Conservation (phyloP, 208 protist genomes). For the Trypanosoma avium region DNA sequence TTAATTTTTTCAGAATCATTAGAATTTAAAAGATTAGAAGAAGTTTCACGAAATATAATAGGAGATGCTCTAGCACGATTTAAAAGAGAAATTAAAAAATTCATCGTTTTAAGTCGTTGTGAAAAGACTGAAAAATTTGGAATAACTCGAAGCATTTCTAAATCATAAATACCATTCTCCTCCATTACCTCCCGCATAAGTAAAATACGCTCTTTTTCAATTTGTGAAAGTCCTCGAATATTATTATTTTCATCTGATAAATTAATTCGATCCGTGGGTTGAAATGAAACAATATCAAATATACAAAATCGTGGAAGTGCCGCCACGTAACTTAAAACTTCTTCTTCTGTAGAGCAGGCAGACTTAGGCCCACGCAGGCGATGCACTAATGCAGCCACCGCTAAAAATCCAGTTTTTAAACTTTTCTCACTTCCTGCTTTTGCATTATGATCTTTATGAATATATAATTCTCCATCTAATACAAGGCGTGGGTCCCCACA, state of each 20-base stretch:
- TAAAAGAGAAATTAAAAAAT: constrained; percentile 69
- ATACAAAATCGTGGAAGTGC: constrained; percentile 68
- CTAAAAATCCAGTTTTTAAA: constrained; percentile 73
- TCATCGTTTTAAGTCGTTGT: constrained; percentile 70
- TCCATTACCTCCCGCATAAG: constrained; percentile 31
- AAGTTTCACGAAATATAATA: constrained; percentile 36
- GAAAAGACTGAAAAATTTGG: constrained; percentile 85
- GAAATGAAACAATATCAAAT: constrained; percentile 83
- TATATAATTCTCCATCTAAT: constrained; percentile 87
- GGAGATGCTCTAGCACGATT: constrained; percentile 37
- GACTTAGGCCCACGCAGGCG: constrained; percentile 55
- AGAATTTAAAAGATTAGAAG: not conserved
- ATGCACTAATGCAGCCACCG: constrained; percentile 70
- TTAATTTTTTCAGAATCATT: not conserved
- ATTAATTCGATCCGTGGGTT: constrained; percentile 16
- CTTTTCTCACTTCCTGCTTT: not conserved
- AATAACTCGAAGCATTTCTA: constrained; percentile 66
- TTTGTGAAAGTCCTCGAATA: constrained; percentile 21
- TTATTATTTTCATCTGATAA: constrained; percentile 4
- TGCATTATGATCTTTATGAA: constrained; percentile 42
- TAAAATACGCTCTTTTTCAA: constrained; percentile 24
- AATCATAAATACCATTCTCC: constrained; percentile 30
- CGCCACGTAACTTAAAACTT: constrained; percentile 65
- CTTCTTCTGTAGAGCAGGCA: constrained; percentile 32
- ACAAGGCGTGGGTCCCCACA: constrained; percentile 64